phyloP scores from a whole-genome alignment of 495 filamentous ascomycete species.

The Podospora comata region DNA sequence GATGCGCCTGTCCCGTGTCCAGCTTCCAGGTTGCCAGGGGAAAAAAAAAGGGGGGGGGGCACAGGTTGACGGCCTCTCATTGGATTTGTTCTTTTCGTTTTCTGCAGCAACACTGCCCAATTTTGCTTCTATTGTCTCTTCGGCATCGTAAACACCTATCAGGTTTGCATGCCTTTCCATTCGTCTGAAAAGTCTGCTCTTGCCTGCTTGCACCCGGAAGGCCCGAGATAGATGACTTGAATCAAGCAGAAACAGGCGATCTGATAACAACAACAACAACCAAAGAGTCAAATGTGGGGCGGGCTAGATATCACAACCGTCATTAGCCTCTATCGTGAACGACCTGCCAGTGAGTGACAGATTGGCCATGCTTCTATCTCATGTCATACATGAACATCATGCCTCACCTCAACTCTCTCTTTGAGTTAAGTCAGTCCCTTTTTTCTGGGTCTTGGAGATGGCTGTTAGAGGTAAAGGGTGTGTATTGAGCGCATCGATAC shows the following conservation, averaged over 20 bases:
- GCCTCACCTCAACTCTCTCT: background rate
- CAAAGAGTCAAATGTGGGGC: background rate
- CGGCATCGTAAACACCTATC: slow-evolving; percentile 8
- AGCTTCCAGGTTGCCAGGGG: background rate
- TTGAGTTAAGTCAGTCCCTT: background rate
- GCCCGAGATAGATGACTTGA: slow-evolving; percentile 12
- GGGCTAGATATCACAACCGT: background rate
- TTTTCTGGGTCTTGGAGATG: background rate
- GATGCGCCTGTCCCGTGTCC: background rate
- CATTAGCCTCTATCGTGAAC: background rate
- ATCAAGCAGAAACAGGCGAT: slow-evolving; percentile 11
- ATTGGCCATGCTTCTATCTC: background rate
- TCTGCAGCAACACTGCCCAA: background rate
- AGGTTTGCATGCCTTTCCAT: background rate
- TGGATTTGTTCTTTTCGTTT: slow-evolving; percentile 8
- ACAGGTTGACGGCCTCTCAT: background rate
- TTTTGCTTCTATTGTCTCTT: background rate
- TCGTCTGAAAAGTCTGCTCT: background rate
- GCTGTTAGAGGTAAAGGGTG: background rate
- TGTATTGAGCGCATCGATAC: background rate
- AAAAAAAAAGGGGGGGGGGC: background rate
- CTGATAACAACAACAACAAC: background rate
- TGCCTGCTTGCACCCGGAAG: slow-evolving; percentile 13
- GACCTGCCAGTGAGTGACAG: background rate
- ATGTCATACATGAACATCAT: background rate